Base-by-base conservation (phyloP, 768 basidiomycete genomes). In the Lentinula raphanica region DNA sequence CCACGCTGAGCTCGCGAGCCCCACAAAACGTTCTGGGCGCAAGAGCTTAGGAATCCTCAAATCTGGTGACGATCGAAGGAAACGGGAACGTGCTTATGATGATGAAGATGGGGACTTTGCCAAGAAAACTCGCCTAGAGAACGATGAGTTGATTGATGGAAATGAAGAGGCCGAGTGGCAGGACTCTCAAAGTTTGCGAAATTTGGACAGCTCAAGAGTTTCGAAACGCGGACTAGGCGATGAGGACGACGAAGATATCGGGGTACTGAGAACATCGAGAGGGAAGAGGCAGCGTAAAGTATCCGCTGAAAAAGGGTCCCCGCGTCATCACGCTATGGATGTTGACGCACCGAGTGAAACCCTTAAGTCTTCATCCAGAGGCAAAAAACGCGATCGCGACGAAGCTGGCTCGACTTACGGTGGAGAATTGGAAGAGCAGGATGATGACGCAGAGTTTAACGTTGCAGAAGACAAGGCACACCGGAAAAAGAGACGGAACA, bases 381-480 rank as follows among this genome's bases (percentile, higher is more conserved):
- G 88, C 45, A 88, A 81, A 76, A 92, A 92, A 72, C 84, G 90
- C 60, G 87, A 87, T 69, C 85, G 86, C 39, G 78, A 80, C 6
- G 87, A 88, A 66, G 87, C 87, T 56, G 88, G 81, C 6, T 88
- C 87, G 3, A 82, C 81, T 0, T 85, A 89, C 64, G 88, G 82
- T 46, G 83, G 80, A 25, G 87, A 88, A 62, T 82, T 81, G 40
- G 78, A 81, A 49, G 74, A 78, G 5, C 31, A 63, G 42, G 38
- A 62, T 17, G 71, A 74, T 5, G 56, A 67, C 12, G 74, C 76
- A 15, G 72, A 74, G 1, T 71, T 69, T 13, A 73, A 71, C n/a
- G 72, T 72, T 32, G 69, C 71, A 38, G 71, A 65, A 50, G 74
- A 76, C 60, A 79, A 76, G 62, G 63, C 73, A 45, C 74, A 75